Evolutionary conservation across 2,329 filamentous ascomycete species (phyloP).

Genomic region (Gaeumannomyces sp.): DNA sequence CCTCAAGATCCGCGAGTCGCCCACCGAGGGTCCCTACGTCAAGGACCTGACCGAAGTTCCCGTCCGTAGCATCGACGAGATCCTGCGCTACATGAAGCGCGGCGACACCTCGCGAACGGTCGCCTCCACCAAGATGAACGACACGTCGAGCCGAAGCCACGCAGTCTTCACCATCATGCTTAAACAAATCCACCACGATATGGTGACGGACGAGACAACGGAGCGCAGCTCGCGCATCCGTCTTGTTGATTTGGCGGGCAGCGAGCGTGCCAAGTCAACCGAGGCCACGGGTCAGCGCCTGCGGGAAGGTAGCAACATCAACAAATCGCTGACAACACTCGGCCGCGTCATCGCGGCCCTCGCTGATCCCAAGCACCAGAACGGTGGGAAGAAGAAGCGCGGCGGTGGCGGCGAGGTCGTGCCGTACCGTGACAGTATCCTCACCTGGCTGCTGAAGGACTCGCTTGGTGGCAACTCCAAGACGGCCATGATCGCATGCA

Average conservation of each 20-base stretch:
- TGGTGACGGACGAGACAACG: constrained; percentile 96
- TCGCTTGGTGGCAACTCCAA: constrained; percentile 97
- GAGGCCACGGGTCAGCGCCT: constrained; percentile 90
- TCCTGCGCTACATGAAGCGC: constrained; percentile 97
- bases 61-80: constrained; percentile 88
- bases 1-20: constrained; percentile 94
- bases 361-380: constrained; percentile 62
- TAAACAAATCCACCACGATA: constrained; percentile 90
- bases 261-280: constrained; percentile 93
- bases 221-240: constrained; percentile 63
- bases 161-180: constrained; percentile 96
- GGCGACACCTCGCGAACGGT: constrained; percentile 98
- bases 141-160: constrained; percentile 96
- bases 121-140: constrained; percentile 99
- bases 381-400: constrained; percentile 73
- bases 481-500: constrained; percentile 99
- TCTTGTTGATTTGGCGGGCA: constrained; percentile 94
- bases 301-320: constrained; percentile 98
- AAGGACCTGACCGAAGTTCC: constrained; percentile 93
- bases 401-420: constrained; percentile 70
- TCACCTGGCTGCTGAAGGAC: constrained; percentile 96
- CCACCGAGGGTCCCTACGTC: constrained; percentile 91
- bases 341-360: constrained; percentile 96
- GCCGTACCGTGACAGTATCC: constrained; percentile 91
- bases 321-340: constrained; percentile 89